Evolutionary conservation across 1,284 basidiomycete species (phyloP), one percentile per base, ranked within the genome.

Genomic region (Melampsora larici-populina): DNA sequence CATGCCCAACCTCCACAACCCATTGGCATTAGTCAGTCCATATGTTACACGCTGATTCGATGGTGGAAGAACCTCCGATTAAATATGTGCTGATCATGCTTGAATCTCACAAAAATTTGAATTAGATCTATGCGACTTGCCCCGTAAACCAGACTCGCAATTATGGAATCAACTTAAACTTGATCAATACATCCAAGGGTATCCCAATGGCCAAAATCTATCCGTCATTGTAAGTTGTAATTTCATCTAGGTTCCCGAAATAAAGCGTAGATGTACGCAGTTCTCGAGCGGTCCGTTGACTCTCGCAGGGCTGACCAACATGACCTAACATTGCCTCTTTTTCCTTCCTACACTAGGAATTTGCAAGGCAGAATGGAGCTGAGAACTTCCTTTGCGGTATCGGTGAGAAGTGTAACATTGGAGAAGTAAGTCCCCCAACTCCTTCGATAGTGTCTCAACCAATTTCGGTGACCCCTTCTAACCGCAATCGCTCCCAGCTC

Each of bases 141-240:
- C 71, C 13, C 60, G 64, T 13, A 74, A 62, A 65, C 49, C 64
- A 46, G 64, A 62, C 29, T 46, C 63, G 8, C 40, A 64, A 36
- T 29, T 74, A n/a, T 75, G 73, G 73, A 26, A 66, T 21, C 31
- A 75, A 48, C 49, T 75, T 5, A 31, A 75, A 3, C 8, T 75
- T 31, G 73, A 75, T 26, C 26, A 68, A 21, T 75, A 67, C 24
- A n/a, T 75, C 31, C 64, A 67, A 24, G 26, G 6, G 6, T 75
- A 75, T 60, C 73, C 73, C 21, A 33, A 66, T 18, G 51, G 49
- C 51, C 73, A 75, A 58, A 51, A 64, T 29, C 31, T 75, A 31
- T 75, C 73, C 17, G 64, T 66, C 18, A 62, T 66, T 43, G 73
- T 69, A 15, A 24, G 67, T 24, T 17, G 15, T 26, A 51, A 5